These are phyloP conservation scores for Trametes punicea DNA, from an alignment of 768 basidiomycete species.

Conservation along the genomic window DNA sequence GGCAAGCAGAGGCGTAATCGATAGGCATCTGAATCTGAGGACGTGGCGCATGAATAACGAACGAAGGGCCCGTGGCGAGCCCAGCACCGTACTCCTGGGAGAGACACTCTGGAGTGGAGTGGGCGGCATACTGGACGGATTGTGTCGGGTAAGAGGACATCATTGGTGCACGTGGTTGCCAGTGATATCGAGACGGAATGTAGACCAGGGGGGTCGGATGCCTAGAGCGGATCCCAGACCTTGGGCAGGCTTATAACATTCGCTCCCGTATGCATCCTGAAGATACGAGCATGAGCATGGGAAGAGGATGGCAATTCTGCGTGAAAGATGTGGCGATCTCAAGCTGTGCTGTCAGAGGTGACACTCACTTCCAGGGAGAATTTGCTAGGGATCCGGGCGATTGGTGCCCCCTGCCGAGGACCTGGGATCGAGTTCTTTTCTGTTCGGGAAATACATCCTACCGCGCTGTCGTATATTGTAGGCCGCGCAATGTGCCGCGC, in stretches of 20 bases:
- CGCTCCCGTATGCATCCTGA: background rate
- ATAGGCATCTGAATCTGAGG: slow-evolving; percentile 10
- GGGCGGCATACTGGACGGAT: background rate
- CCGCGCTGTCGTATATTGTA: background rate
- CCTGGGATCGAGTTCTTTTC: background rate
- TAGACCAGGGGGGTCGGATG: background rate
- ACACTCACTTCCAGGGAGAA: background rate
- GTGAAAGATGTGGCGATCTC: slow-evolving; percentile 13
- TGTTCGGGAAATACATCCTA: slow-evolving; percentile 1
- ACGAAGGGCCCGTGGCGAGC: background rate
- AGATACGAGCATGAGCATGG: background rate
- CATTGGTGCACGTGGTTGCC: background rate
- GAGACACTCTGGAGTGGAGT: background rate
- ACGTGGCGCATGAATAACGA: background rate
- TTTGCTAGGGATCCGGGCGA: background rate
- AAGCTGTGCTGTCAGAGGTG: slow-evolving; percentile 4
- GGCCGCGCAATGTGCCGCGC: background rate
- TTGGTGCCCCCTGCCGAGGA: background rate
- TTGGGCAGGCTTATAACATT: background rate
- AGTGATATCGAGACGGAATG: background rate
- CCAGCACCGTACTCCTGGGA: background rate
- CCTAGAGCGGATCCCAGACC: background rate
- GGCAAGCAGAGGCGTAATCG: background rate
- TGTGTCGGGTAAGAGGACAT: background rate
- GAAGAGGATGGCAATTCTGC: background rate